Evolutionary conservation across 768 basidiomycete genomes (phyloP), one percentile per base, ranked within the genome.

Genomic region (Suillus sp.): DNA sequence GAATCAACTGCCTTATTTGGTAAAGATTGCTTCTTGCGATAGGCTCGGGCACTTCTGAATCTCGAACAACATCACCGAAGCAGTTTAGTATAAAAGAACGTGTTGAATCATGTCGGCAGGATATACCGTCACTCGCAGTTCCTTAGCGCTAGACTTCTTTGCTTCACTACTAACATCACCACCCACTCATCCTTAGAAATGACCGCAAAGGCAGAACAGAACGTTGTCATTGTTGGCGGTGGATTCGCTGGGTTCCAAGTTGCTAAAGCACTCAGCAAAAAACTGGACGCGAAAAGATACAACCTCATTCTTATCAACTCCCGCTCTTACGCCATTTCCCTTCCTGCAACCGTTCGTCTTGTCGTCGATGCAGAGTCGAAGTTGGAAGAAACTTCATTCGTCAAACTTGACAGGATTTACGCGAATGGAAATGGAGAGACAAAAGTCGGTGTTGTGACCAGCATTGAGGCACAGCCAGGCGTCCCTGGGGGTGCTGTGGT

Each of bases 171-270:
- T 10, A 32, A 22, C 35, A n/a, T 16, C 37, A 35, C 42, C 22
- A 51, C 11, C 7, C 20, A 34, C 25, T 1, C 10, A 51, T 20
- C 27, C 67, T 55, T 5, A 25, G 22, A 65, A 51, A 65, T 69
- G 64, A 30, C 65, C 16, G 59, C 62, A 16, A 72, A 67, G 48
- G 77, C 56, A 40, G 38, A 38, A 27, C 56, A 73, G 63, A 71
- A 79, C 66, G 77, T 89, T 37, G 75, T 89, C 65, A 74, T 88
- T 58, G 86, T 87, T 48, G 89, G 85, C 34, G 89, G 86, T 57
- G 77, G 74, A n/a, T 65, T 10, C 20, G 81, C 79, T 1, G 88
- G 89, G 14, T 73, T 77, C 34, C 66, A 76, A 11, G 65, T 83
- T 57, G 81, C 80, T 2, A 79, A 80, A 32, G 71, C 70, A 2